Evolutionary conservation across 768 basidiomycete genomes (phyloP), one percentile per base, ranked within the genome.

Genomic region (Brasilioporus rufonigricans): DNA sequence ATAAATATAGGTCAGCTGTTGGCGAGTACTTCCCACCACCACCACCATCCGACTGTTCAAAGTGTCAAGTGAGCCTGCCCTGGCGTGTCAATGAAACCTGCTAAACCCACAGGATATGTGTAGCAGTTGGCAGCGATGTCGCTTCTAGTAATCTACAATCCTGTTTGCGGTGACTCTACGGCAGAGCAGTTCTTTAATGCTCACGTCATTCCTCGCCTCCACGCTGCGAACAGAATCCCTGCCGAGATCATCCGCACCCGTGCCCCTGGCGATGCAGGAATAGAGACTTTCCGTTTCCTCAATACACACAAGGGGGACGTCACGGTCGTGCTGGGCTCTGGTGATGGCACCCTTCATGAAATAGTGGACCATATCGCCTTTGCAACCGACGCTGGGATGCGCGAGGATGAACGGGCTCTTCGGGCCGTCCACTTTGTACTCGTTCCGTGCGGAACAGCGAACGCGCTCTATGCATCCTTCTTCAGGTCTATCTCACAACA

Each of bases 281-380:
- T 60, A 33, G 53, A 79, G 48, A 70, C 82, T 16, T 56, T 75
- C 32, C 63, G 75, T 6, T 73, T 79, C 57, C 62, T 87, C 46
- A 53, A 71, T 11, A 57, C 61, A 40, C 56, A 63, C 51, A 52
- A 66, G 9, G 73, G 65, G 26, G 60, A 56, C 44, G 55, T 80
- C 48, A 78, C 78, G 1, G 65, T 89, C 44, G 65, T 89, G 48
- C 74, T 93, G 24, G 82, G 80, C 16, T 93, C 94, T 5, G 95
- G 95, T 9, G 95, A 98, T 70, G 95, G 95, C 18, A 97, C 94
- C 1, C 75, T 93, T 36, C 91, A 96, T 68, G 94, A 98, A 62
- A 81, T 96, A 58, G 77, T 94, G 65, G 89, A 87, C 57, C 77
- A 77, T 12, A 65, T 91, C 32, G 38, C 53, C 35, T 64, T 65